Base-by-base conservation (phyloP, 148 eudicot species). In the Heliamphora exappendiculata region DNA sequence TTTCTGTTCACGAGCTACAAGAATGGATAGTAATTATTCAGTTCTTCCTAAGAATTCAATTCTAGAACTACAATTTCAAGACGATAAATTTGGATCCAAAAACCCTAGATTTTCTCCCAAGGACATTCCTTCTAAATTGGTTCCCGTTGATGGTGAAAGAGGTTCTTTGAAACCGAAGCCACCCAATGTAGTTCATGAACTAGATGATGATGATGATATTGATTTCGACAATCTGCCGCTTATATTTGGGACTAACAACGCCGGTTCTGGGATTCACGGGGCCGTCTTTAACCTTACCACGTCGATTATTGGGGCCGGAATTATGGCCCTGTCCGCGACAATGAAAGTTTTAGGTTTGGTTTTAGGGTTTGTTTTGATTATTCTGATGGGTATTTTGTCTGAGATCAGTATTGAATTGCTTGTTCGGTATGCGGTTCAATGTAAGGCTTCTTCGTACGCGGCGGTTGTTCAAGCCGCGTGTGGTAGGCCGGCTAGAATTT, bases 271-370 rank as follows among this genome's bases (percentile, higher is more conserved):
- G n/a, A 78, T 89, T 24, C 81, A 88, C 26, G 90, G 98, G 24
- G 98, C 98, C 12, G 92, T 94, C 47, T 94, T 92, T 77, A 94
- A 94, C 79, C 90, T 94, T 33, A 87, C 98, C 22, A 94, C 98
- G 5, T 82, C 98, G 0, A 85, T 94, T 50, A 84, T 94, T 66
- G 98, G 98, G 66, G 98, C 98, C 8, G 98, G 98, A n/a, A 94
- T 94, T 49, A 94, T 94, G 98, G 98, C 98, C 70, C 81, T 94
- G 74, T 97, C 98, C 3, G 97, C 97, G 7, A 88, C 98, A 20
- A 94, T 94, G 97, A 92, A 91, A 60, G 97, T 92, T 78, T 80
- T 92, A 60, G 98, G 98, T 8, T 76, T 92, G 74, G 82, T 81
- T 70, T 68, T 90, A 22, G 98, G 97, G 47, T 74, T 92, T 37